A percentile compares a stretch with the other conserved stretches of the same genome.
These are phyloP conservation scores for Elongisporangium prolatum DNA, from an alignment of 352 stramenopile genomes.

Conservation along the genomic window DNA sequence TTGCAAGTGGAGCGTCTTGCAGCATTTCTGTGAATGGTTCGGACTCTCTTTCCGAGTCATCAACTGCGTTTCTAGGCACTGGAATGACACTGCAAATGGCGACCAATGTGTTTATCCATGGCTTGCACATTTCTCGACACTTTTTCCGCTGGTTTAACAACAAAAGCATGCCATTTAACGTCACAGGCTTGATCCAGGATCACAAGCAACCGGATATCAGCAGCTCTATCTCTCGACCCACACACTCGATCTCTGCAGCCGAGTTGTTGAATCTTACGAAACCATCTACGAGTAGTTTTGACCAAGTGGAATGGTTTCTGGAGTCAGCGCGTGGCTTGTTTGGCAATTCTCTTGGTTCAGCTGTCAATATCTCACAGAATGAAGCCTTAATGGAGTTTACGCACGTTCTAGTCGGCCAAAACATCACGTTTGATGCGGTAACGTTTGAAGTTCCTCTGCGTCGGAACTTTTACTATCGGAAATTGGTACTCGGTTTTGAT, in stretches of 20 bases:
- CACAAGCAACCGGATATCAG: background rate
- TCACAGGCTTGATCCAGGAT: background rate
- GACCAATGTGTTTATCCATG: background rate
- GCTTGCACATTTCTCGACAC: background rate
- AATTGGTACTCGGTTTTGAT: constrained; percentile 11
- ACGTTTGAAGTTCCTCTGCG: constrained; percentile 36
- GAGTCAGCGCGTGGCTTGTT: background rate
- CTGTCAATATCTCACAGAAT: background rate
- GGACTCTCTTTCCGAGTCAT: too few relatives aligned
- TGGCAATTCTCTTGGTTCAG: background rate
- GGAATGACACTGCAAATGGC: background rate
- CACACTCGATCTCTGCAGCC: background rate
- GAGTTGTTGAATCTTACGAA: background rate
- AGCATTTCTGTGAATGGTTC: background rate
- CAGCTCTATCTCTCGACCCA: background rate
- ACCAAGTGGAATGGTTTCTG: background rate
- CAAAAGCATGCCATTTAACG: background rate
- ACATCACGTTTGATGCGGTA: constrained; percentile 32
- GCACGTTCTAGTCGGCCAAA: too few relatives aligned
- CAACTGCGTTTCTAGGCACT: background rate
- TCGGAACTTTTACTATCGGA: constrained; percentile 10
- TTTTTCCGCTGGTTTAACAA: background rate
- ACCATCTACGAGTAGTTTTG: background rate
- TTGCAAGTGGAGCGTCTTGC: background rate
- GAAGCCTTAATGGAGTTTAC: background rate